Evolutionary conservation across 805 yeast species (phyloP).

Genomic region (Gaillardinia entomophila): DNA sequence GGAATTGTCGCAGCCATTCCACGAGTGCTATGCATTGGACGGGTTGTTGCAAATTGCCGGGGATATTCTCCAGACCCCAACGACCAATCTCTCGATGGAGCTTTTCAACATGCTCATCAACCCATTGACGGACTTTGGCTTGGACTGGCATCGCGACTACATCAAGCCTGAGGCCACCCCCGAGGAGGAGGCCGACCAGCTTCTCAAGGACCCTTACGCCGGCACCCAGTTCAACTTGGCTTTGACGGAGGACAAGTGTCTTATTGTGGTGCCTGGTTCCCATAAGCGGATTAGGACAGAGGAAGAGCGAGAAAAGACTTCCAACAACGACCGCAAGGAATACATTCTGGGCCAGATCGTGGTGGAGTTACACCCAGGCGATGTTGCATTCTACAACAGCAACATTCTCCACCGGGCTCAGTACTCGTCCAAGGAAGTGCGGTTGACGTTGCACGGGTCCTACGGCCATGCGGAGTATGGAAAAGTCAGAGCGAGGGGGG

Average conservation of each 20-base stretch:
- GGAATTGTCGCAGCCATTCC: constrained; percentile 30
- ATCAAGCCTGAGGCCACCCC: constrained; percentile 41
- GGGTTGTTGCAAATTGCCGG: constrained; percentile 33
- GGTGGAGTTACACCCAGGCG: constrained; percentile 44
- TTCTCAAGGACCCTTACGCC: constrained; percentile 34
- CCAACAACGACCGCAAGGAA: constrained; percentile 25
- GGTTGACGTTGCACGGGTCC: constrained; percentile 47
- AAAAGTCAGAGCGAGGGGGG: constrained; percentile 40
- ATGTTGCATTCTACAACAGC: constrained; percentile 44
- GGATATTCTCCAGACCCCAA: constrained; percentile 38
- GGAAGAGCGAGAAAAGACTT: constrained; percentile 38
- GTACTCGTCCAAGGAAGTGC: constrained; percentile 29
- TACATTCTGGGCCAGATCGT: constrained; percentile 32
- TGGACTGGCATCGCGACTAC: constrained; percentile 50
- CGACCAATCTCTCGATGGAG: constrained; percentile 38
- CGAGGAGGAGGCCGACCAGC: constrained; percentile 38
- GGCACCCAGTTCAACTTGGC: constrained; percentile 51
- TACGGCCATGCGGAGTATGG: constrained; percentile 42
- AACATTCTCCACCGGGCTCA: constrained; percentile 46
- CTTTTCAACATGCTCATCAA: constrained; percentile 48
- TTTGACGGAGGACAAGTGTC: constrained; percentile 39
- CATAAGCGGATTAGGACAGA: constrained; percentile 41
- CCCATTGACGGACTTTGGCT: constrained; percentile 47
- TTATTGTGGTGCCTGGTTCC: constrained; percentile 44
- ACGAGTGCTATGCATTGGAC: constrained; percentile 33